Base-by-base conservation (phyloP, 164 flowering plant genomes). In the Magnolia sinica region DNA sequence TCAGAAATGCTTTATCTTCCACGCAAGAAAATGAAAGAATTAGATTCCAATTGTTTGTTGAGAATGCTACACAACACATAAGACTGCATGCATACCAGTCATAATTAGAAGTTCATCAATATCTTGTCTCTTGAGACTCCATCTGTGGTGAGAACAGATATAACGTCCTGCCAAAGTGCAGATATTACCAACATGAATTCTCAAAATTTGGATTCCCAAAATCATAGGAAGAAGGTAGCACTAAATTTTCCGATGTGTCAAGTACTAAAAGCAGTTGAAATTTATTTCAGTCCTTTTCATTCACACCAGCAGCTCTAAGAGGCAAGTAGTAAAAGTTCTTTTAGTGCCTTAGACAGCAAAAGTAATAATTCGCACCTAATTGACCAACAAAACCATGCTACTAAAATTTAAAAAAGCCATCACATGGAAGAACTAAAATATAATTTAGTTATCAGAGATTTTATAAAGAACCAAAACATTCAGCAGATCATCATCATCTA, bases 51-150 rank as follows among this genome's bases (percentile, higher is more conserved):
- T 22, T 29, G 31, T 6, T 73, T 1, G 50, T 71, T 31, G 3
- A 64, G 50, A 63, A 66, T 77, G 59, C 64, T 83, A 86, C 85
- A 84, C 85, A 85, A 84, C 79, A 84, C 79, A 50, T 64, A 29
- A 79, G 61, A 50, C 64, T 50, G 51, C 27, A 1, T 58, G 45
- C 27, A 23, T 51, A 50, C 10, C 18, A 45, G 29, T 7, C 50
- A 70, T 31, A 49, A 66, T 89, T 86, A 94, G 78, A 91, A 89
- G 82, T 93, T 93, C 86, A 86, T 89, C 83, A 95, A 81, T 80
- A 95, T 91, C 84, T 88, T 95, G 74, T 90, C 91, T 1, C 50
- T 82, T 6, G 90, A 83, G 22, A 92, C 96, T 49, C 97, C 98
- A 64, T 87, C 90, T 0, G 83, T 86, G 31, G 86, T 84, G 74